phyloP scores from a whole-genome alignment of 345 rosid species.

The Hibiscus mutabilis region DNA sequence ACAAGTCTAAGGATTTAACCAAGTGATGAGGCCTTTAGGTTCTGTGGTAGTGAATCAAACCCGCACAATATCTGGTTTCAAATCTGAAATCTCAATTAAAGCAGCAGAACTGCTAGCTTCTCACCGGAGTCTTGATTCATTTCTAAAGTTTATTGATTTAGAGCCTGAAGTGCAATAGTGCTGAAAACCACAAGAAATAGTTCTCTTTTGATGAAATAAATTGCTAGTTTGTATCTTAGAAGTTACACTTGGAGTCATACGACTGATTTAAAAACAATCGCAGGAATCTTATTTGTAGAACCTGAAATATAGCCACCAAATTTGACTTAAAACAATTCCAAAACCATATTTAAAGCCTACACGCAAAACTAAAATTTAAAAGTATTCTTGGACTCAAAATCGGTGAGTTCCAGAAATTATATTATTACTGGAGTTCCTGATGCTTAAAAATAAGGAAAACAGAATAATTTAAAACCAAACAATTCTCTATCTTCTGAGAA shows the following conservation, averaged over 20 bases:
- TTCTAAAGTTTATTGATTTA: background rate
- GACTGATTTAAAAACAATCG: background rate
- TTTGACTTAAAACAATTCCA: background rate
- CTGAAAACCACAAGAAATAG: background rate
- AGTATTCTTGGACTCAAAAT: background rate
- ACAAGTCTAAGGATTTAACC: background rate
- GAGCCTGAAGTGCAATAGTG: background rate
- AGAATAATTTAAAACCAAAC: no score
- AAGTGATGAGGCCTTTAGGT: background rate
- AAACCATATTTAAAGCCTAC: background rate
- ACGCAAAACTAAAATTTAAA: background rate
- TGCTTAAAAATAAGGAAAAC: background rate
- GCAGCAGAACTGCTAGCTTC: background rate
- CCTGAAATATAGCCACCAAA: background rate
- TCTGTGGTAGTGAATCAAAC: background rate
- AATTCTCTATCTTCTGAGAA: background rate
- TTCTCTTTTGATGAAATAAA: background rate
- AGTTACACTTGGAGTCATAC: background rate
- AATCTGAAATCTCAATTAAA: constrained; percentile 1
- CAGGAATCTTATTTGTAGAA: background rate
- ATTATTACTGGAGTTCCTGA: background rate
- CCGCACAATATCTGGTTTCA: background rate
- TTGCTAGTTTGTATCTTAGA: background rate
- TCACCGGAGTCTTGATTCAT: background rate
- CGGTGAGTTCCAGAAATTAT: background rate